Base-by-base conservation (phyloP, 2,329 filamentous ascomycete species). In the Metarhizium sp. region DNA sequence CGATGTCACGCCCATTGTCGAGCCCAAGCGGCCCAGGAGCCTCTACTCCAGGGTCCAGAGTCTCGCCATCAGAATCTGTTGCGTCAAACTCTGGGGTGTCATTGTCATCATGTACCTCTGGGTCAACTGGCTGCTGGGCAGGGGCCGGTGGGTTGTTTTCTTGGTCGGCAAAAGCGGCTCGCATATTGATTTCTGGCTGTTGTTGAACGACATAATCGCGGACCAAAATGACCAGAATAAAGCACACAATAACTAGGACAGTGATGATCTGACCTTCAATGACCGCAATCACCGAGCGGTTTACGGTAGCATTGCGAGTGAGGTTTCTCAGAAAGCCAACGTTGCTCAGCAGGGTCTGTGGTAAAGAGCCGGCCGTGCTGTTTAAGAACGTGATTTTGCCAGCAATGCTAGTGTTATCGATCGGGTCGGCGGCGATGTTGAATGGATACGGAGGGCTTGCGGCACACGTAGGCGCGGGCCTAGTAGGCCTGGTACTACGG, bases 161-260 rank as follows among this genome's bases (percentile, higher is more conserved):
- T 14, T 64, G 64, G 7, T 75, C 79, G 11, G 79, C 82, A 64
- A 85, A 80, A 3, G 80, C 81, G 8, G 80, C 86, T 0, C 84
- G 86, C 75, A 94, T 86, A 64, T 95, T 95, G 62, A 94, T 87
- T 60, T 92, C 86, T 5, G 92, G 94, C 67, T 99, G 94, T 68
- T 99, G 94, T 68, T 99, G 94, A 10, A 99, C 91, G 52, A 99
- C 94, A 80, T 96, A 99, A 73, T 99, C 94, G 50, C 95, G 79
- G 50, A 99, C 96, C 4, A 99, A 74, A 62, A 99, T 99, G 46
- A 99, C 85, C n/a, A 99, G 75, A 57, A 99, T 96, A 70, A 97
- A 99, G 56, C 87, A 91, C 48, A 96, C 80, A 7, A 99, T 92
- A 52, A 97, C 90, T 11, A 95, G 74, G 6, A 96, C 75, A 0